Conservation (phyloP, 192 early-diverging fungal species). For the Globomyces pollinis-pini region DNA sequence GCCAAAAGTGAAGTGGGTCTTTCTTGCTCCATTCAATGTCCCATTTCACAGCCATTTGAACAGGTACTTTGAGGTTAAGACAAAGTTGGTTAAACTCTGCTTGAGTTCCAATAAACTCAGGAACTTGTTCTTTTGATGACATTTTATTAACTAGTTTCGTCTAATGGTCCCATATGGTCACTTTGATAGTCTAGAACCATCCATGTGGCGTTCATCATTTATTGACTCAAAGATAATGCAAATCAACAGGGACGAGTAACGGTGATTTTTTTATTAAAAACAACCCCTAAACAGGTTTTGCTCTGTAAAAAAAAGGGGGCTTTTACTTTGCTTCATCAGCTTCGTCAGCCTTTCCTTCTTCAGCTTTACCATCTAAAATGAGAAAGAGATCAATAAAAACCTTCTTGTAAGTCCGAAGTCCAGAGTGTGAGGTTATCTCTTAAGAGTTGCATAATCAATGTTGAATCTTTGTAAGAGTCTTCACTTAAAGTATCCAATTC, state of each 20-base stretch:
- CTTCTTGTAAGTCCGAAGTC: conserved; percentile 94
- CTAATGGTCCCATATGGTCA: too few species aligned
- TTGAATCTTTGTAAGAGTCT: conserved; percentile 99
- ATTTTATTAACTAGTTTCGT: too few species aligned
- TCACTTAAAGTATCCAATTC: conserved; percentile 97
- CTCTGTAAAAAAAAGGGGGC: too few species aligned
- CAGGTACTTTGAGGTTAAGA: not conserved
- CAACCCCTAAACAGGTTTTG: too few species aligned
- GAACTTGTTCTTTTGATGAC: not conserved
- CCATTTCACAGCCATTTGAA: not conserved
- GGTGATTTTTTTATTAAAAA: too few species aligned
- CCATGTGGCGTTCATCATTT: too few species aligned
- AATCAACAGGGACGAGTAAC: too few species aligned
- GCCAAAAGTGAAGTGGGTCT: not conserved
- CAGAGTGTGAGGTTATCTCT: conserved; percentile 98
- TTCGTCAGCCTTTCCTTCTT: conserved; percentile 48
- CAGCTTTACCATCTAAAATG: conserved; percentile 38
- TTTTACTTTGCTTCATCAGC: conserved; percentile 34
- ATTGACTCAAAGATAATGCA: too few species aligned
- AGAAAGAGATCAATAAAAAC: conserved; percentile 34
- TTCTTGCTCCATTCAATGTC: not conserved
- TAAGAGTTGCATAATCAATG: conserved; percentile 98
- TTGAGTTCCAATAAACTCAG: not conserved
- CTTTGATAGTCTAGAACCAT: too few species aligned
- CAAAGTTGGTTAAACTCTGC: not conserved